Conservation (phyloP, 768 basidiomycete genomes). For the Sporobolomyces pararoseus region DNA sequence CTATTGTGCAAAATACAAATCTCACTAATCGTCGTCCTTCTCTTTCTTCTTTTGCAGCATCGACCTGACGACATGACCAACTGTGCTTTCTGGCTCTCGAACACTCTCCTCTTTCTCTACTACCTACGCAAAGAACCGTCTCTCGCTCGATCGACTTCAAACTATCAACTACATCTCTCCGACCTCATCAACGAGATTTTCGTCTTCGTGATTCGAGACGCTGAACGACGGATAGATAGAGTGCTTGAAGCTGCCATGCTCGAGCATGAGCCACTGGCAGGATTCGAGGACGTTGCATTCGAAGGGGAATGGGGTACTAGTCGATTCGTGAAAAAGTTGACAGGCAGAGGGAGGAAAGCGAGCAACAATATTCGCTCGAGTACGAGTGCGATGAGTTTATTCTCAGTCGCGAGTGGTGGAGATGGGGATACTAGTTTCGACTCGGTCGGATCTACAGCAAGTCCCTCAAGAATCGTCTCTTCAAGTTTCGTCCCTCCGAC, state of each 20-base stretch:
- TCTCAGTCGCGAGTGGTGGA: constrained; percentile 17
- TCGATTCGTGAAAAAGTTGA: constrained; percentile 50
- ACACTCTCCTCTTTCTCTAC: constrained; percentile 83
- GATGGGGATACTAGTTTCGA: constrained; percentile 14
- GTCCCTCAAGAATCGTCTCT: constrained; percentile 13
- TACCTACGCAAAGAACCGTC: constrained; percentile 57
- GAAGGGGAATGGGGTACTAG: constrained; percentile 81
- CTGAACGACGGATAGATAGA: constrained; percentile 81
- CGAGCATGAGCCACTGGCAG: constrained; percentile 71
- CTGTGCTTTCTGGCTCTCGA: constrained; percentile 91
- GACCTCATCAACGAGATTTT: constrained; percentile 93
- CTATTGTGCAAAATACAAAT: background rate
- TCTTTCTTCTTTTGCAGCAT: constrained; percentile 56
- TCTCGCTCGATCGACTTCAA: constrained; percentile 35
- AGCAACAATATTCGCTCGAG: constrained; percentile 31
- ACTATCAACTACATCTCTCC: constrained; percentile 66
- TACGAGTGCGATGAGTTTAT: constrained; percentile 27
- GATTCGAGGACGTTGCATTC: constrained; percentile 76
- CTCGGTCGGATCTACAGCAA: background rate
- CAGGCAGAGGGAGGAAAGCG: constrained; percentile 48
- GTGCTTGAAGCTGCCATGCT: constrained; percentile 76
- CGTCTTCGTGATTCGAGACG: constrained; percentile 90
- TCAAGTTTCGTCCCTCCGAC: constrained; percentile 5
- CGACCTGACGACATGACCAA: constrained; percentile 78
- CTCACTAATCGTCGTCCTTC: background rate